A percentile compares a stretch with the other conserved stretches of the same genome.
Conservation (phyloP, 306 rosid genomes). For the Casuarina glauca region DNA sequence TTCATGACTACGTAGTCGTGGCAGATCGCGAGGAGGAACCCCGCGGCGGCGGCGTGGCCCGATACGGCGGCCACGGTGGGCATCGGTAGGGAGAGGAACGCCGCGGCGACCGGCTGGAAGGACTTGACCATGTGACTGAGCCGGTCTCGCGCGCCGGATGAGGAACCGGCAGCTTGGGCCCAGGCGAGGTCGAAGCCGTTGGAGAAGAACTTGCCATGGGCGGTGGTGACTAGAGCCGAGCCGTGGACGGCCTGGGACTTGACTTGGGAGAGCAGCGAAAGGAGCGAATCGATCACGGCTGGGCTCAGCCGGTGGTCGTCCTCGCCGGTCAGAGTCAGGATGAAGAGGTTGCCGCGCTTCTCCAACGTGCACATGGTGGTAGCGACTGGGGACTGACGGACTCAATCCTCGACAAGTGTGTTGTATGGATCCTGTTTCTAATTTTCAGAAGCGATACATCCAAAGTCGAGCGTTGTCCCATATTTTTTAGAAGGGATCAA, state of each 20-base stretch:
- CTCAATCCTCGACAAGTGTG: background rate
- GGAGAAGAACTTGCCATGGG: constrained; percentile 67
- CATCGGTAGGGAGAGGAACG: constrained; percentile 60
- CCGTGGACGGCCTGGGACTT: constrained; percentile 50
- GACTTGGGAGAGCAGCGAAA: constrained; percentile 41
- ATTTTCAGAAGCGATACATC: background rate
- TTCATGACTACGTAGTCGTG: constrained; percentile 74
- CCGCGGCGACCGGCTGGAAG: constrained; percentile 52
- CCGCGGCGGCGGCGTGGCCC: constrained; percentile 72
- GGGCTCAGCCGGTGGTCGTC: constrained; percentile 62
- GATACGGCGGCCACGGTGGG: constrained; percentile 68
- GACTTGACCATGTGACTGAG: constrained; percentile 40
- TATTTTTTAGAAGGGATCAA: too few species aligned
- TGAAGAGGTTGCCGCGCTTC: constrained; percentile 59
- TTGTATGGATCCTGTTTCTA: background rate
- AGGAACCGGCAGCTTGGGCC: constrained; percentile 53
- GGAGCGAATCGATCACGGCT: constrained; percentile 45
- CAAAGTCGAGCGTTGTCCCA: background rate
- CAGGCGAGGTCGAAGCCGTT: constrained; percentile 73
- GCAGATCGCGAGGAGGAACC: constrained; percentile 50
- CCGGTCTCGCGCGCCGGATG: constrained; percentile 39
- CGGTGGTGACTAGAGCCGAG: constrained; percentile 71
- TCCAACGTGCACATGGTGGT: constrained; percentile 58
- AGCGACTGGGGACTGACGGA: background rate
- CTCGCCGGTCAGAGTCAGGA: constrained; percentile 58